phyloP scores from a whole-genome alignment of 2,329 filamentous ascomycete species.

The Emmonsiellopsis sp. region DNA sequence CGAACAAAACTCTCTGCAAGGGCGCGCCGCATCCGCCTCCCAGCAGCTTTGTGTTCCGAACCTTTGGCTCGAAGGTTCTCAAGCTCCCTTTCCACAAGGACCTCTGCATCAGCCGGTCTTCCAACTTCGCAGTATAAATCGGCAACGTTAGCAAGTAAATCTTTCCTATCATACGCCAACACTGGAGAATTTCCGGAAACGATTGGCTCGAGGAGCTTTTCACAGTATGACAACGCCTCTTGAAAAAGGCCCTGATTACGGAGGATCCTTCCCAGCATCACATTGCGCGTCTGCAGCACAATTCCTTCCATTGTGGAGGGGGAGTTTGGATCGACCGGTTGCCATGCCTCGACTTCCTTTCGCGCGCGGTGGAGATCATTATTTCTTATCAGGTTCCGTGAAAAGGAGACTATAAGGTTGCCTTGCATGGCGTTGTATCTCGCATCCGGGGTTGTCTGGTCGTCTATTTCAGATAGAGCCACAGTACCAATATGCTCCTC shows the following conservation, averaged over 20 bases:
- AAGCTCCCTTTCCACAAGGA: background rate
- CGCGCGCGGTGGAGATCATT: conserved; percentile 4
- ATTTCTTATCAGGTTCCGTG: conserved; percentile 6
- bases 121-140: conserved; percentile 1
- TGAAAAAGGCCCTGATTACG: background rate
- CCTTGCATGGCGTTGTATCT: conserved; percentile 7
- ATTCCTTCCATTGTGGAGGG: conserved; percentile 2
- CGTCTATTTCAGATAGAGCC: background rate
- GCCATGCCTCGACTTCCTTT: conserved; percentile 2
- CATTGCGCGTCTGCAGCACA: background rate
- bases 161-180: conserved; percentile 4
- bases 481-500: background rate
- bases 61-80: background rate
- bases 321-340: background rate
- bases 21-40: background rate
- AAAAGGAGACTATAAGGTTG: conserved; percentile 8
- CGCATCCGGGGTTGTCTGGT: background rate
- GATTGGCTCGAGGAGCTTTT: background rate
- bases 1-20: background rate
- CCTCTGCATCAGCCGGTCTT: background rate
- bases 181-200: background rate
- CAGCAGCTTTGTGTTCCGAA: background rate
- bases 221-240: background rate
- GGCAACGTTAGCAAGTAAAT: conserved; percentile 6
- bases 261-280: background rate